Evolutionary conservation across 2,329 filamentous ascomycete species (phyloP).

Genomic region (Cryphonectria japonica): DNA sequence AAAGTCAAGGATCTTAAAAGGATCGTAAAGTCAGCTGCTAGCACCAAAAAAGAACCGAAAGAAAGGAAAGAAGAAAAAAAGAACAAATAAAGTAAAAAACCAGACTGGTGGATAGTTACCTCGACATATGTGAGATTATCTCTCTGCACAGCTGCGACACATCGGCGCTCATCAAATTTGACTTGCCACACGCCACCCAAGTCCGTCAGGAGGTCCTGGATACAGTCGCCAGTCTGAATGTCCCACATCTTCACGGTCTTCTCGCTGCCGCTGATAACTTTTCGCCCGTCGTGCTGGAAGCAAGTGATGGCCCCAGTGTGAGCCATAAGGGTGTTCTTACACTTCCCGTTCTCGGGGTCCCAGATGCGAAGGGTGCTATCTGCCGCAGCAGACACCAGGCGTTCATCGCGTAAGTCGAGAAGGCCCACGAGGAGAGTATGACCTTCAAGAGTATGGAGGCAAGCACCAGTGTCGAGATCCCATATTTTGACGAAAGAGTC

Average conservation of each 20-base stretch:
- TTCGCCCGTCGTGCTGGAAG: constrained; percentile 96
- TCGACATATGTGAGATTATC: constrained; percentile 94
- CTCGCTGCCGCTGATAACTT: constrained; percentile 95
- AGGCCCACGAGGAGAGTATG: constrained; percentile 91
- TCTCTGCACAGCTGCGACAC: constrained; percentile 93
- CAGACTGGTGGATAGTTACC: constrained; percentile 56
- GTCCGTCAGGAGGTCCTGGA: constrained; percentile 90
- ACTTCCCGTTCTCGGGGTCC: constrained; percentile 92
- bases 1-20: constrained; percentile 86
- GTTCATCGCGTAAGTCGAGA: constrained; percentile 84
- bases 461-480: constrained; percentile 85
- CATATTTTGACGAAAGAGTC: constrained; percentile 98
- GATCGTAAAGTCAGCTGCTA: constrained; percentile 33
- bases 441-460: constrained; percentile 88
- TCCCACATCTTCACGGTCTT: constrained; percentile 99
- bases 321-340: constrained; percentile 85
- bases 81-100: constrained; percentile 7
- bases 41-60: neutral
- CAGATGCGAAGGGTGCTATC: constrained; percentile 95
- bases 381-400: constrained; percentile 90
- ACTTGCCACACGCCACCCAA: constrained; percentile 99
- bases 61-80: constrained; percentile 13
- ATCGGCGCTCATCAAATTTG: constrained; percentile 92
- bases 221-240: constrained; percentile 85
- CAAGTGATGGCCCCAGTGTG: constrained; percentile 98